phyloP scores from a whole-genome alignment of 2,329 filamentous ascomycete genomes.

The Fusarium sarcochroum region DNA sequence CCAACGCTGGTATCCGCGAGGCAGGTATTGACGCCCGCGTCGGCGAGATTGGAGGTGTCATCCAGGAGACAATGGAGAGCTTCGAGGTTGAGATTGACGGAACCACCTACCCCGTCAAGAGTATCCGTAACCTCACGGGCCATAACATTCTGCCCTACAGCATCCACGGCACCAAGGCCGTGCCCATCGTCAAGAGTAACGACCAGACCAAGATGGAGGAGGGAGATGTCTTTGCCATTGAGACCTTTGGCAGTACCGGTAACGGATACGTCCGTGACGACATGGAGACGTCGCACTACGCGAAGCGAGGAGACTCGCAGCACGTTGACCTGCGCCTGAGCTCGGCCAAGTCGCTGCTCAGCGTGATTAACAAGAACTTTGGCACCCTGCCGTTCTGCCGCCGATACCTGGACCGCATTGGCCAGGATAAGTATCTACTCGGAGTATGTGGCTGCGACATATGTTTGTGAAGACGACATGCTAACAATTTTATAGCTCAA shows the following conservation, averaged over 20 bases:
- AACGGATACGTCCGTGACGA: constrained; percentile 90
- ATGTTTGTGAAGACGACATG: not conserved
- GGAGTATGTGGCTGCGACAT: constrained; percentile 70
- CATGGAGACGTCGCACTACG: constrained; percentile 92
- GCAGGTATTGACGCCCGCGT: constrained; percentile 94
- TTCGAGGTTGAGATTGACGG: constrained; percentile 90
- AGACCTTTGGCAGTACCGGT: constrained; percentile 95
- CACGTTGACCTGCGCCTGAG: constrained; percentile 82
- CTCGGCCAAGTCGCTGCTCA: constrained; percentile 88
- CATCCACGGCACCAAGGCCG: constrained; percentile 93
- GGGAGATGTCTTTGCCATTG: constrained; percentile 94
- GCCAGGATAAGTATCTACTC: constrained; percentile 93
- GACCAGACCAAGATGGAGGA: constrained; percentile 98
- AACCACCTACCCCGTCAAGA: constrained; percentile 83
- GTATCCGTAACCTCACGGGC: constrained; percentile 88
- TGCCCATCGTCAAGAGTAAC: constrained; percentile 90
- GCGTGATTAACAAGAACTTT: constrained; percentile 96
- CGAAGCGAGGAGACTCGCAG: constrained; percentile 78
- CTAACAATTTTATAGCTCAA: constrained; percentile 73
- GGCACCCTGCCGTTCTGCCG: constrained; percentile 92
- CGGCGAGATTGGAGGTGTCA: constrained; percentile 84
- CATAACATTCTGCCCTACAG: constrained; percentile 91
- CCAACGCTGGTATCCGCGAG: constrained; percentile 85
- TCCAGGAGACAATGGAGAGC: constrained; percentile 94
- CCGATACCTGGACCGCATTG: constrained; percentile 91